Evolutionary conservation across 352 stramenopile genomes (phyloP), one percentile per base, ranked within the genome.

Genomic region (Lagenidium giganteum): DNA sequence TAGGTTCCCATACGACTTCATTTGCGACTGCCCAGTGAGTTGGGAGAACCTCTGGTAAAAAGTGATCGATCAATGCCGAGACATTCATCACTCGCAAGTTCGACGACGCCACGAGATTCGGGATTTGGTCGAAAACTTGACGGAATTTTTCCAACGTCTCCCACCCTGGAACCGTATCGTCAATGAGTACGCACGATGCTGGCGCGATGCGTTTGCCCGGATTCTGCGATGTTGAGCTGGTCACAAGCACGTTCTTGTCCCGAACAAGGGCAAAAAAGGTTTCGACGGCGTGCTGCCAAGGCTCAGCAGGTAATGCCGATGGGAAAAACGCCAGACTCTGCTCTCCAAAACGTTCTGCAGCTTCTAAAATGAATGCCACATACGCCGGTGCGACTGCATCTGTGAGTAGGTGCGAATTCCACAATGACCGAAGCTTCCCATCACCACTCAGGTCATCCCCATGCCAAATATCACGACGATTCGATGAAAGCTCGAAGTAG

Each of bases 401-500:
- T 17, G 58, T 48, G 17, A 93, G 58, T 7, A 93, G 46, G 24
- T 52, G 76, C 17, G 51, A 47, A 45, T 93, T 93, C 80, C 77
- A 93, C 30, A 87, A 67, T 5, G 80, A 93, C 2, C 80, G 66
- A 3, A 87, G 53, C 47, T 87, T 85, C 26, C 77, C 77, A 54
- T 93, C 77, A 35, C 80, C 80, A 31, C 68, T 73, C 68, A 93
- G 81, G 39, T 89, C 80, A 34, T 93, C 80, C 16, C 80, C 80
- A 29, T 81, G 70, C 80, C 80, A 93, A 41, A 93, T 87, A 25
- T 93, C 80, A 18, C 80, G 72, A 8, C 80, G 72, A 67, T 93
- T 93, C 5, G 80, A 93, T 7, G 80, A 90, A n/a, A 97, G 51
- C 51, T 97, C 89, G 61, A 97, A 97, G 65, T 96, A 97, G 9